phyloP scores from a whole-genome alignment of 768 basidiomycete species.

The Mycena maculata region DNA sequence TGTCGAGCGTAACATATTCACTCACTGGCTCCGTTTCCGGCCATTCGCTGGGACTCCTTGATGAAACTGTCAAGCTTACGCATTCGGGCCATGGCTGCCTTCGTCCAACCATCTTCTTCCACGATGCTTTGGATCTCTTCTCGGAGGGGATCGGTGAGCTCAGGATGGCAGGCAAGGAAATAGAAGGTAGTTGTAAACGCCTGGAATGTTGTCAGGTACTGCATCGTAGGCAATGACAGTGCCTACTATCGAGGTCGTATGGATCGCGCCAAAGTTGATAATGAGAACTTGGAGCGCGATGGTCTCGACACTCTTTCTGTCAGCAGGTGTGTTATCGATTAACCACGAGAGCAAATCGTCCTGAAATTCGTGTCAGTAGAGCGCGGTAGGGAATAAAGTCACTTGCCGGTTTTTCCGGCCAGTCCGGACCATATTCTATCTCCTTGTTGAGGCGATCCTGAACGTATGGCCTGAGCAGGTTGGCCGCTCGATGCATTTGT shows the following conservation, averaged over 20 bases:
- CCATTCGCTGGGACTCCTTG: slow-evolving; percentile 13
- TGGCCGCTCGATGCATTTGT: too few relatives aligned
- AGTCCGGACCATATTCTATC: too few relatives aligned
- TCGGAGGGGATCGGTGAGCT: slow-evolving; percentile 48
- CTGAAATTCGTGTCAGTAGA: neutral
- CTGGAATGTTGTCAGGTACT: slow-evolving; percentile 2
- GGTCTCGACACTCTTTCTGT: slow-evolving; percentile 1
- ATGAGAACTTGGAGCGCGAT: neutral
- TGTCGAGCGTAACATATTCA: neutral
- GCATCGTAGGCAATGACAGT: neutral
- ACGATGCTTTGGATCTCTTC: slow-evolving; percentile 44
- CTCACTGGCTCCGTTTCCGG: slow-evolving; percentile 2
- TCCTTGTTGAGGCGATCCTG: too few relatives aligned
- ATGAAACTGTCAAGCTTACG: slow-evolving; percentile 28
- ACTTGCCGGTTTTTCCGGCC: slow-evolving; percentile 8
- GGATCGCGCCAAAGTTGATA: slow-evolving; percentile 6
- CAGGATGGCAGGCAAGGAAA: slow-evolving; percentile 47
- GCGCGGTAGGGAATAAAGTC: neutral
- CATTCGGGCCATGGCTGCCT: slow-evolving; percentile 9
- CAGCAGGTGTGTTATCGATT: neutral
- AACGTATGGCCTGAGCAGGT: too few relatives aligned
- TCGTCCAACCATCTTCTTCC: slow-evolving; percentile 20
- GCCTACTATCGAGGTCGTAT: slow-evolving; percentile 7
- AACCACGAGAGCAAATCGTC: slow-evolving; percentile 15
- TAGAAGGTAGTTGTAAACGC: slow-evolving; percentile 41